Conservation (phyloP, 2,329 filamentous ascomycete genomes). For the Aspergillus sergii region DNA sequence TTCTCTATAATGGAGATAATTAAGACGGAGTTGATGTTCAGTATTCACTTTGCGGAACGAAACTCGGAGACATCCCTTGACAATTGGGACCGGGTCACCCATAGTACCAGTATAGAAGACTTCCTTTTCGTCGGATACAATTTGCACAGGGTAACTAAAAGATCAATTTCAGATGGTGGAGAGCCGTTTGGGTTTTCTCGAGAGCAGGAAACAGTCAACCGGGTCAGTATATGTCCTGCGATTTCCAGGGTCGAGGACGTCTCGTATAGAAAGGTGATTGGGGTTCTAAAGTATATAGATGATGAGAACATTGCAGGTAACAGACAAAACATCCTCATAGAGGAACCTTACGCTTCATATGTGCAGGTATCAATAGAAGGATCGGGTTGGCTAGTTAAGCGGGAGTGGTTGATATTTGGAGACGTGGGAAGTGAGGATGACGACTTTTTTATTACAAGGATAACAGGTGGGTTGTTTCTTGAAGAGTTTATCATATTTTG, state of each 20-base stretch:
- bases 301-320: too few relatives aligned
- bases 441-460: too few relatives aligned
- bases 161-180: constrained; percentile 51
- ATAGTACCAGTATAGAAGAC: constrained; percentile 57
- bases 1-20: constrained; percentile 50
- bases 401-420: too few relatives aligned
- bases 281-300: neutral
- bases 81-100: constrained; percentile 53
- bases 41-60: constrained; percentile 50
- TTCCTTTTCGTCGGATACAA: constrained; percentile 49
- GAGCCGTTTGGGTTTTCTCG: constrained; percentile 36
- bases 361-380: neutral
- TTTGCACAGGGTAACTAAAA: constrained; percentile 58
- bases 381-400: constrained; percentile 25
- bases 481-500: too few relatives aligned
- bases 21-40: constrained; percentile 44
- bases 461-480: too few relatives aligned
- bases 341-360: neutral
- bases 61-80: constrained; percentile 56
- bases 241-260: constrained; percentile 52
- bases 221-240: constrained; percentile 66
- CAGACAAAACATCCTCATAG: too few relatives aligned
- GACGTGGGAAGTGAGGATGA: too few relatives aligned
- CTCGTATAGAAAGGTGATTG: neutral
- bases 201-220: constrained; percentile 60